Evolutionary conservation across 148 eudicot species (phyloP).

Genomic region (Vaccinium vitisidaea): DNA sequence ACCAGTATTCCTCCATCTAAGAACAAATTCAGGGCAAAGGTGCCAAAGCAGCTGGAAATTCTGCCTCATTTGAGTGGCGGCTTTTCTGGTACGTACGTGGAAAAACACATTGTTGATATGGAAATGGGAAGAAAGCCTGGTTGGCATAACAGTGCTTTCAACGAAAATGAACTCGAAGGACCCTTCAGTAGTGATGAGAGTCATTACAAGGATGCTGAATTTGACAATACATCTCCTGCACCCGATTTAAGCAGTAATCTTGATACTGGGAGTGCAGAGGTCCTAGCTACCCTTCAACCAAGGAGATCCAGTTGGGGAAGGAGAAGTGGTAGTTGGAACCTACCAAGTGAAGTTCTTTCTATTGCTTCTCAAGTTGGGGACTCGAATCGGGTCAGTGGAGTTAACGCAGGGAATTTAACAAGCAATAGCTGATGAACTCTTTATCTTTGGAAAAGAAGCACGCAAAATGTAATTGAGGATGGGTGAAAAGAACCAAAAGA

Average conservation of each 20-base stretch:
- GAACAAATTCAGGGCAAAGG: slow-evolving; percentile 40
- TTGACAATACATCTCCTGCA: slow-evolving; percentile 5
- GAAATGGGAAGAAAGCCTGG: slow-evolving; percentile 30
- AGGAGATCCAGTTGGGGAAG: slow-evolving; percentile 35
- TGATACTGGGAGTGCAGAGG: not conserved
- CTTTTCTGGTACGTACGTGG: slow-evolving; percentile 10
- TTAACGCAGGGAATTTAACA: not conserved
- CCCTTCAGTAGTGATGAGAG: slow-evolving; percentile 9
- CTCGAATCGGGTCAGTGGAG: slow-evolving; percentile 2
- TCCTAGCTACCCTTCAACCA: slow-evolving; percentile 4
- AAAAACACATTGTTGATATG: slow-evolving; percentile 16
- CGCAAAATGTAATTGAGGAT: not conserved
- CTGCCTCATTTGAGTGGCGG: slow-evolving; percentile 14
- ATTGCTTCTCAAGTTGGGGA: slow-evolving; percentile 10
- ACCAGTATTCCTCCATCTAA: slow-evolving; percentile 34
- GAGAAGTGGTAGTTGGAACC: slow-evolving; percentile 29
- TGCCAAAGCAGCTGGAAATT: slow-evolving; percentile 24
- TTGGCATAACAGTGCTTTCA: slow-evolving; percentile 20
- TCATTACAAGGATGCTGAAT: slow-evolving; percentile 3
- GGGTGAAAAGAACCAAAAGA: not conserved
- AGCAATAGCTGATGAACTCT: not conserved
- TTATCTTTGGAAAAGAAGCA: not conserved
- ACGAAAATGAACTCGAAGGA: not conserved
- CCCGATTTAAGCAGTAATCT: slow-evolving; percentile 10
- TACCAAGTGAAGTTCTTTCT: slow-evolving; percentile 19